Evolutionary conservation across 2,329 filamentous ascomycete species (phyloP), one percentile per base, ranked within the genome.

Genomic region (Exophiala sideris): DNA sequence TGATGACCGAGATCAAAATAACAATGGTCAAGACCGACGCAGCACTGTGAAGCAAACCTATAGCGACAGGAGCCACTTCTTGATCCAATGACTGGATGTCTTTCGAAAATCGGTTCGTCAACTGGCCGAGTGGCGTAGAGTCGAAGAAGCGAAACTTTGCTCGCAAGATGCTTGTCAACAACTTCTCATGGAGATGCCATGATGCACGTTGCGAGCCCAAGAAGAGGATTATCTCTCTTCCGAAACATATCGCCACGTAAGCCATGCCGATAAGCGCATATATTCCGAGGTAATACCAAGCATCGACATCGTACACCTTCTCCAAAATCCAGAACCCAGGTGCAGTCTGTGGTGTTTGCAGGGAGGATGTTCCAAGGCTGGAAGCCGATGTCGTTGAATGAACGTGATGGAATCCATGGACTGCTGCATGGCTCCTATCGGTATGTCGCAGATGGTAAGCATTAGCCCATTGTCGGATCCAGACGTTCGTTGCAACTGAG

Each of bases 21-120:
- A 97, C 84, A 7, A 95, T 96, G 52, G 95, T 91, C 35, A 94
- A 67, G 41, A 97, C 82, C 2, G 82, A 83, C 12, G 81, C 82
- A 47, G 86, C 67, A 65, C 83, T 85, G 67, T 87, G 83, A 14
- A 87, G 75, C 61, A 86, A 82, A 46, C 84, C 84, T 62, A 97
- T 91, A 18, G 94, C 92, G 38, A 95, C 85, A 2, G 91, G 90
- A 0, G 94, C 91, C 54, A 99, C 89, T 70, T 99, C 94, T 69
- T 99, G 94, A 63, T 99, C 94, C 16, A 99, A 81, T 9, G 91
- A 85, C 70, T 99, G 91, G 11, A 99, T 82, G 69, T 99, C 94
- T 72, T 97, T 97, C 69, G 92, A 97, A 74, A 99, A 99, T 16
- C 94, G 85, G 72, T 99, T 99, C 86, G 97, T 97, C 65, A 99